Percentiles rank a stretch among this genome's conserved stretches.
Evolutionary conservation across 1,139 yeast species (phyloP).

Genomic region (Geotrichum australiense): DNA sequence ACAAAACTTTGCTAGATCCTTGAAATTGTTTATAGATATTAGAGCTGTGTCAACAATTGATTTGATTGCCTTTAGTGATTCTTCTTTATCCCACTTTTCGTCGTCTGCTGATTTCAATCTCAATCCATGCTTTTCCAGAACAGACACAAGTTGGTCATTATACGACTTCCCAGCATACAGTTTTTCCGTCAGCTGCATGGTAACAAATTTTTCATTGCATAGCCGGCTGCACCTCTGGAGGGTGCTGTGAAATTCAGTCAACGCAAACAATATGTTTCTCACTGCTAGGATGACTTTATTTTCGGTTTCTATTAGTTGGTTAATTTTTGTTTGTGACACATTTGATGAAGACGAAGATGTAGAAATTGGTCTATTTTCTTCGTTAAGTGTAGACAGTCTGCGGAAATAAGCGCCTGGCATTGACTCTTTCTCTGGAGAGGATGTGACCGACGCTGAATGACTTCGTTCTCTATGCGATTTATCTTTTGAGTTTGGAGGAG

Average conservation of each 20-base stretch:
- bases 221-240: slow-evolving; percentile 60
- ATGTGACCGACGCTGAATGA: slow-evolving; percentile 18
- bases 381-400: slow-evolving; percentile 58
- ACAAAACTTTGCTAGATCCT: slow-evolving; percentile 22
- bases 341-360: slow-evolving; percentile 1
- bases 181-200: slow-evolving; percentile 12
- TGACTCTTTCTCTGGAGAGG: slow-evolving; percentile 30
- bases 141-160: slow-evolving; percentile 23
- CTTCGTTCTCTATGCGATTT: slow-evolving; percentile 17
- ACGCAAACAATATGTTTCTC: slow-evolving; percentile 36
- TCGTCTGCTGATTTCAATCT: not conserved
- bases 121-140: slow-evolving; percentile 22
- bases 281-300: slow-evolving; percentile 31
- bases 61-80: slow-evolving; percentile 13
- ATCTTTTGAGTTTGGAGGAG: slow-evolving; percentile 1
- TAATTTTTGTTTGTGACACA: slow-evolving; percentile 11
- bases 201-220: slow-evolving; percentile 50
- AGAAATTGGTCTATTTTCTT: slow-evolving; percentile 16
- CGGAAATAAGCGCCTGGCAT: slow-evolving; percentile 54
- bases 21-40: slow-evolving; percentile 15
- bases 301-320: slow-evolving; percentile 16
- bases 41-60: slow-evolving; percentile 17
- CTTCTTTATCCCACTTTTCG: slow-evolving; percentile 9
- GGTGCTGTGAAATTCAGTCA: slow-evolving; percentile 66
- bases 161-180: slow-evolving; percentile 18